Evolutionary conservation across 2,329 filamentous ascomycete genomes (phyloP).

Genomic region (Fusarium napiforme): DNA sequence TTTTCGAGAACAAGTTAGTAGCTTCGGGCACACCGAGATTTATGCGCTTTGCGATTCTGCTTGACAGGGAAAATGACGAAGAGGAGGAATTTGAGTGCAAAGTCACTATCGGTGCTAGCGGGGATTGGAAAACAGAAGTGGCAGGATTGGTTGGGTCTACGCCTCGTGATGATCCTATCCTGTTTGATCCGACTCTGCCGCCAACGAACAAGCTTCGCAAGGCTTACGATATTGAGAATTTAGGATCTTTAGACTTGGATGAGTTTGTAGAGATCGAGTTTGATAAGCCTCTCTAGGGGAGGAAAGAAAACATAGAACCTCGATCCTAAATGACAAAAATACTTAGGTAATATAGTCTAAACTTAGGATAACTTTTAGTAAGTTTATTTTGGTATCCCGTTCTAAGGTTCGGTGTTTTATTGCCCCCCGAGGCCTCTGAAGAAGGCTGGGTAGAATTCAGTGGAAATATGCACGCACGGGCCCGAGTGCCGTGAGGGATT

Average conservation of each 20-base stretch:
- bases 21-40: not conserved
- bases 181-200: not conserved
- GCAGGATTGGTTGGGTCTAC: constrained; percentile 44
- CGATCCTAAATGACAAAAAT: too few relatives aligned
- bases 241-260: not conserved
- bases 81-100: constrained; percentile 42
- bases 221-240: not conserved
- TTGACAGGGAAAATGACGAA: constrained; percentile 32
- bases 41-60: not conserved
- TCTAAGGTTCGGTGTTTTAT: too few relatives aligned
- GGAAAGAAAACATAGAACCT: too few relatives aligned
- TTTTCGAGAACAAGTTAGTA: constrained; percentile 21
- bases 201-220: not conserved
- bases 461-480: not conserved
- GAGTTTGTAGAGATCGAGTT: not conserved
- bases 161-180: constrained; percentile 8
- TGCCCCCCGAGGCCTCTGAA: not conserved
- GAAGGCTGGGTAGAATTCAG: too few relatives aligned
- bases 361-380: too few relatives aligned
- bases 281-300: not conserved
- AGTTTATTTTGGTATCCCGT: too few relatives aligned
- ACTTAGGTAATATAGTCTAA: too few relatives aligned
- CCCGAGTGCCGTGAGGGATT: not conserved
- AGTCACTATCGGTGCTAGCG: constrained; percentile 43
- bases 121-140: constrained; percentile 45